Base-by-base conservation (phyloP, 495 filamentous ascomycete genomes). In the Xylaria venustula region DNA sequence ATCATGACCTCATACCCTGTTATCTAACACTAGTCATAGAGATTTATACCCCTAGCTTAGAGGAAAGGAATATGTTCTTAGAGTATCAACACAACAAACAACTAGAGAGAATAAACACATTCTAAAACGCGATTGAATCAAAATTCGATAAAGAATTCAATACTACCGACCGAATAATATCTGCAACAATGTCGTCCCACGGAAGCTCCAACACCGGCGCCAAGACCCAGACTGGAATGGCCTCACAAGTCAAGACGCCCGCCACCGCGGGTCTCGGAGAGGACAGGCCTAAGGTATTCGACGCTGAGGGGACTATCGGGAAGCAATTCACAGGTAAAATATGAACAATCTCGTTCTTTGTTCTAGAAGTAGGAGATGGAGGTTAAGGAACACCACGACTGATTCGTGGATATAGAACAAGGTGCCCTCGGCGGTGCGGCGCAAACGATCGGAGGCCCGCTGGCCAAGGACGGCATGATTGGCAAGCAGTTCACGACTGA, bases 381-480 rank as follows among this genome's bases (percentile, higher is more conserved):
- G n/a, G n/a, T n/a, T n/a, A 40, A 30, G 14, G 7, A 22, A 19
- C 5, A 7, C 2, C 37, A 15, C 36, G 8, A 3, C 28, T 2
- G 19, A 17, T 19, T 37, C 8, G 17, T 23, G 8, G 9, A 19
- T 28, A 26, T 41, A 82, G 80, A 78, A 37, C 62, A 78, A 5
- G 80, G 81, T 7, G 60, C 72, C 0, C 55, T 81, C 11, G 79
- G 81, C 7, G 71, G 76, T 25, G 69, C 68, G 7, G 79, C 76
- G 8, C 74, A 83, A 64, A 77, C 72, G 57, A 62, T 83, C 7
- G 81, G 81, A 6, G 79, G 81, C 0, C 76, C 81, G 1, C 61
- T 83, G 9, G 72, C 78, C 51, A 75, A 74, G 57, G 70, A 74
- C 22, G 77, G 77, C 0, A 65, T 70, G 49, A 64, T 79, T 41